These are phyloP conservation scores for Xylariaceae sp. DNA, from an alignment of 2,329 filamentous ascomycete genomes.

Conservation along the genomic window DNA sequence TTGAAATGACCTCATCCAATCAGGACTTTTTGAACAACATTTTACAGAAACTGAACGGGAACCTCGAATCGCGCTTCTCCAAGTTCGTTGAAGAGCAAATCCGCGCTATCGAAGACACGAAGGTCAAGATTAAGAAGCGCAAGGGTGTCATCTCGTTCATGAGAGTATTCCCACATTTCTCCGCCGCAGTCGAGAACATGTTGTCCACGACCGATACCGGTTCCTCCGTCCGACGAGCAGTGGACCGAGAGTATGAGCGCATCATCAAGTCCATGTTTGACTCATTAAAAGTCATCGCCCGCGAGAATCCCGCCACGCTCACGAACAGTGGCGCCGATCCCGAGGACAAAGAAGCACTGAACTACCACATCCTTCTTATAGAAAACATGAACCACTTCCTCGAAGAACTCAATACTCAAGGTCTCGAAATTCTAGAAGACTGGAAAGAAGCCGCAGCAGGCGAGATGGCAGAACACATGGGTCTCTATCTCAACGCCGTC, in stretches of 20 bases:
- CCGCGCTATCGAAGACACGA: constrained; percentile 93
- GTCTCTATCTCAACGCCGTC: constrained; percentile 80
- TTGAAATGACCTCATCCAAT: constrained; percentile 81
- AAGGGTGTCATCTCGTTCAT: constrained; percentile 96
- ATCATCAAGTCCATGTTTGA: constrained; percentile 97
- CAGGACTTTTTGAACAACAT: constrained; percentile 85
- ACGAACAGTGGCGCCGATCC: constrained; percentile 49
- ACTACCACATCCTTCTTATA: constrained; percentile 95
- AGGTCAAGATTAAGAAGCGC: constrained; percentile 98
- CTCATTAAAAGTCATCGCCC: constrained; percentile 88
- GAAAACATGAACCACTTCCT: constrained; percentile 99
- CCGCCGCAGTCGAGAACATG: constrained; percentile 80
- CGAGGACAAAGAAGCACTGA: constrained; percentile 94
- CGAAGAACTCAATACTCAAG: constrained; percentile 79
- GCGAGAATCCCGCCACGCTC: constrained; percentile 58
- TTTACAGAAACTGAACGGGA: constrained; percentile 75
- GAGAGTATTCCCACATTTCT: constrained; percentile 86
- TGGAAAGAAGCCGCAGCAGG: constrained; percentile 77
- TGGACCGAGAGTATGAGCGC: constrained; percentile 84
- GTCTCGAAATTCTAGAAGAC: constrained; percentile 72
- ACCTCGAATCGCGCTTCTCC: constrained; percentile 72
- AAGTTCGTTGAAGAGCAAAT: constrained; percentile 95
- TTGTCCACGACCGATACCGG: constrained; percentile 57
- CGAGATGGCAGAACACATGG: constrained; percentile 84
- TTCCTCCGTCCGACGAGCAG: constrained; percentile 67